Conservation (phyloP, 1,284 basidiomycete species). For the Puccinia polysora region DNA sequence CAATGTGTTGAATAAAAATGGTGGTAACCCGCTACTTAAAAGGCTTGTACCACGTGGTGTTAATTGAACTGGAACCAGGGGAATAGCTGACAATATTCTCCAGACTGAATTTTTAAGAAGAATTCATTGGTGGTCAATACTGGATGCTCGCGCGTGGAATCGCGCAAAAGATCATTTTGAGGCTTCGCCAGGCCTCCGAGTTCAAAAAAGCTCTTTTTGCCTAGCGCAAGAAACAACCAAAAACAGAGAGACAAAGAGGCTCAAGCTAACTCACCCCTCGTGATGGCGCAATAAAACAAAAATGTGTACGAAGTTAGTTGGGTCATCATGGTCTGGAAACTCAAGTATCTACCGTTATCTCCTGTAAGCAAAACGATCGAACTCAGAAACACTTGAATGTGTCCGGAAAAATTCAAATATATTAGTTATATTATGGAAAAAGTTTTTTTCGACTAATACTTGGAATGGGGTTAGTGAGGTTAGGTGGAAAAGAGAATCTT, state of each 20-base stretch:
- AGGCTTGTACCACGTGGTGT: slow-evolving; percentile 7
- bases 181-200: too few species aligned
- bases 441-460: neutral
- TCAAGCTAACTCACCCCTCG: slow-evolving; percentile 17
- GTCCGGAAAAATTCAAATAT: neutral
- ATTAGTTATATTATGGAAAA: too few species aligned
- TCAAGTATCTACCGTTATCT: slow-evolving; percentile 11
- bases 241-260: neutral
- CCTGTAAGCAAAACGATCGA: slow-evolving; percentile 1
- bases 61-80: slow-evolving; percentile 1
- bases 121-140: too few species aligned
- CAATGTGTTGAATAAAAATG: slow-evolving; percentile 7
- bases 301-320: slow-evolving; percentile 1
- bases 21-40: slow-evolving; percentile 3
- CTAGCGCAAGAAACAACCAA: neutral
- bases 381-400: slow-evolving; percentile 5
- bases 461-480: neutral
- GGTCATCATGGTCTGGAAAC: slow-evolving; percentile 3
- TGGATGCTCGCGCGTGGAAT: neutral
- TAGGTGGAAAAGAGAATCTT: neutral
- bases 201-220: neutral
- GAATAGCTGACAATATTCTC: slow-evolving; percentile 8
- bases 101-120: too few species aligned
- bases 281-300: slow-evolving; percentile 10
- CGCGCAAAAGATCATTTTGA: neutral